A percentile compares a stretch with the other conserved stretches of the same genome.
Evolutionary conservation across 2,329 filamentous ascomycete genomes (phyloP).

Genomic region (Myriangium duriaei): DNA sequence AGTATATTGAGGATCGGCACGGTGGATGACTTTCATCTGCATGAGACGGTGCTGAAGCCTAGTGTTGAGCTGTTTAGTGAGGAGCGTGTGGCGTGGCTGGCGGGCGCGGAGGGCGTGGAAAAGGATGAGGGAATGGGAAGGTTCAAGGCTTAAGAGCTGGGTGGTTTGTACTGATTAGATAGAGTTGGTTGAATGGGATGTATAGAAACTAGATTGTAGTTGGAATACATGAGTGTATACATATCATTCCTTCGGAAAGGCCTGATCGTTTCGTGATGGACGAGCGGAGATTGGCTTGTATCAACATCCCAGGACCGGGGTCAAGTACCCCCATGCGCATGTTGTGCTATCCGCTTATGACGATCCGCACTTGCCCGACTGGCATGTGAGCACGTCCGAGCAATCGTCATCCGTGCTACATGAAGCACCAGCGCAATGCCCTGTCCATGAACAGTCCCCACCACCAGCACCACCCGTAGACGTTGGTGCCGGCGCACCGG

Average conservation of each 20-base stretch:
- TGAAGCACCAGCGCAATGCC: neutral
- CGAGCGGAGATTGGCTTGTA: too few species aligned
- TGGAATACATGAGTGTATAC: too few species aligned
- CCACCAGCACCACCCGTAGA: neutral
- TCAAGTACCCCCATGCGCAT: too few species aligned
- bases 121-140: too few species aligned
- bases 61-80: slow-evolving; percentile 40
- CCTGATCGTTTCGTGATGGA: too few species aligned
- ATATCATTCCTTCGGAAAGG: too few species aligned
- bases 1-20: slow-evolving; percentile 46
- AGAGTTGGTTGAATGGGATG: too few species aligned
- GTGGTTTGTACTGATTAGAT: too few species aligned
- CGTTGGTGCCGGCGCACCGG: neutral
- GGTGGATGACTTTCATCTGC: slow-evolving; percentile 48
- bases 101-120: slow-evolving; percentile 24
- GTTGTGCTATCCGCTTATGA: too few species aligned
- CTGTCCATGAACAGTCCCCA: neutral
- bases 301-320: too few species aligned
- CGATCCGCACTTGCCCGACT: neutral
- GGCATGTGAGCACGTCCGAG: neutral
- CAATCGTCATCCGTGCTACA: neutral
- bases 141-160: too few species aligned
- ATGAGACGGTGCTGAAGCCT: slow-evolving; percentile 45
- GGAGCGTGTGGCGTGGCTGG: slow-evolving; percentile 40
- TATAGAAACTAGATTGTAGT: too few species aligned